Evolutionary conservation across 805 yeast genomes (phyloP).

Genomic region (Debaryomyces castellii): DNA sequence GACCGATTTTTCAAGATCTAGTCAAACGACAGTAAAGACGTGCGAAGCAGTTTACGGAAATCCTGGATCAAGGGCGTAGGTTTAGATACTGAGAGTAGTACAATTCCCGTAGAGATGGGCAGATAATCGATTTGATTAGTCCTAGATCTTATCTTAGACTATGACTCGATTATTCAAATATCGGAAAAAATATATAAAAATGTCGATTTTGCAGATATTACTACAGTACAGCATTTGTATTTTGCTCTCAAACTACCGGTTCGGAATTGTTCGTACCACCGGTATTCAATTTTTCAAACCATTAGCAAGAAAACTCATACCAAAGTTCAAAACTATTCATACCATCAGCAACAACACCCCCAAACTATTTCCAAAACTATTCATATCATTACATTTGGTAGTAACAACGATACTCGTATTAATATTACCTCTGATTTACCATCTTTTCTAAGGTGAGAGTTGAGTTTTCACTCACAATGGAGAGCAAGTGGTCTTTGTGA

Average conservation of each 20-base stretch:
- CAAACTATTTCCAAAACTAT: not conserved
- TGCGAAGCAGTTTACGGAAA: no score
- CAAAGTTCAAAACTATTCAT: not conserved
- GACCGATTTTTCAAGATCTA: no score
- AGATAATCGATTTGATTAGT: no score
- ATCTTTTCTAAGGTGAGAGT: constrained; percentile 1
- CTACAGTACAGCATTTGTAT: not conserved
- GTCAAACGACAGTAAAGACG: no score
- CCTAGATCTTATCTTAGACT: no score
- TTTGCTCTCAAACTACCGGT: not conserved
- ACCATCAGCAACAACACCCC: not conserved
- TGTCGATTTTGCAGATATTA: no score
- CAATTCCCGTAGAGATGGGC: no score
- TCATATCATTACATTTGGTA: not conserved
- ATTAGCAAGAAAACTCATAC: not conserved
- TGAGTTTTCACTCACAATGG: constrained; percentile 1
- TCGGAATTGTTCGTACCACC: not conserved
- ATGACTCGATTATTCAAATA: no score
- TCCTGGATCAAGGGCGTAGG: no score
- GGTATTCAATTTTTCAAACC: not conserved
- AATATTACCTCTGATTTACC: not conserved
- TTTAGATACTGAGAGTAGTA: no score
- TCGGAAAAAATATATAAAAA: no score
- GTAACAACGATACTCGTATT: not conserved
- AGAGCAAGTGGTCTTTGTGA: not conserved